Conservation (phyloP, 352 stramenopile species). For the Pythium aphanidermatum region DNA sequence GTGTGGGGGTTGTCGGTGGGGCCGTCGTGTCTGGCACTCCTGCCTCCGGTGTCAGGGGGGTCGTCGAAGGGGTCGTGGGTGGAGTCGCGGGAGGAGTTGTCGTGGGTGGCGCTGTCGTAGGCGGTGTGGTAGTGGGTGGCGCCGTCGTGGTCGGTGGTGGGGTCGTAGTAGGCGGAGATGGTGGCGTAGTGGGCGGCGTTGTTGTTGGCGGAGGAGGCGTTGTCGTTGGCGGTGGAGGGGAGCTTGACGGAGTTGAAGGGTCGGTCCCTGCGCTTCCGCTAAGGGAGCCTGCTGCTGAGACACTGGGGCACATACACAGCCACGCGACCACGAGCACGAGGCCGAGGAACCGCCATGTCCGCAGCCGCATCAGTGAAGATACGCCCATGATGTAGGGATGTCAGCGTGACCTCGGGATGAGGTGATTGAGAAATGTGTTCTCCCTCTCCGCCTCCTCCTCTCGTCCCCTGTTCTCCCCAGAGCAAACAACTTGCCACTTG, state of each 20-base stretch:
- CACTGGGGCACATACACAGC: no score
- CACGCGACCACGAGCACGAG: no score
- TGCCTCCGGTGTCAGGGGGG: neutral
- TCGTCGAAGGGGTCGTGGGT: neutral
- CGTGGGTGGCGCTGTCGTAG: neutral
- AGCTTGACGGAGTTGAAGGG: neutral
- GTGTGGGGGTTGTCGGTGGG: neutral
- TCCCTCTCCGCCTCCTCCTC: no score
- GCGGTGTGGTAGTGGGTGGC: neutral
- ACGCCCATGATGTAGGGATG: no score
- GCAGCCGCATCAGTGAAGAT: no score
- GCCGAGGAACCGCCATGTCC: no score
- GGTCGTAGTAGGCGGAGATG: neutral
- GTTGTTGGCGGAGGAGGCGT: constrained; percentile 1
- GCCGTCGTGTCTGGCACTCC: neutral
- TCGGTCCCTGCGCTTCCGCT: no score
- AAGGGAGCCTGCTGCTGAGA: no score
- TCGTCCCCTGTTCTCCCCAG: no score
- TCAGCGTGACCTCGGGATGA: no score
- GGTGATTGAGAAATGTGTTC: no score
- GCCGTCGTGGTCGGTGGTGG: neutral
- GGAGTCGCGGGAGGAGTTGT: neutral
- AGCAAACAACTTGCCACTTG: no score
- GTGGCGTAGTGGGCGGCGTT: neutral
- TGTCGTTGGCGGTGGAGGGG: neutral